These are phyloP conservation scores for Hericium alpestre DNA, from an alignment of 768 basidiomycete species.

Conservation along the genomic window DNA sequence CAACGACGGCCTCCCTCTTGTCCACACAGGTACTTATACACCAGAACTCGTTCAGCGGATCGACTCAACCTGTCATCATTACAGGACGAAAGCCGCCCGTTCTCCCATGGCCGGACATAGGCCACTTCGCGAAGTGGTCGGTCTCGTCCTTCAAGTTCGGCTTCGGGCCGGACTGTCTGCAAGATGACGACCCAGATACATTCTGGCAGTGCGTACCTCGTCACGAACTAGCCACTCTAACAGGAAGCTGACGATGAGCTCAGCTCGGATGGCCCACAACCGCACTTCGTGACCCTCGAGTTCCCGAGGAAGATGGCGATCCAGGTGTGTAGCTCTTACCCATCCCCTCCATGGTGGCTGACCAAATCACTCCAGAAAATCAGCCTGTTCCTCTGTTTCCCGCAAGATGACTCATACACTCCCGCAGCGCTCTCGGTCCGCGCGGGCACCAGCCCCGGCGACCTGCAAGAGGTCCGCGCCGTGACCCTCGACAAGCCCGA, in stretches of 20 bases:
- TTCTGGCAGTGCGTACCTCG: slow-evolving; percentile 85
- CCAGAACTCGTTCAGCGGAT: no score
- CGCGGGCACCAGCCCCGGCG: slow-evolving; percentile 84
- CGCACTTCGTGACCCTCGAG: slow-evolving; percentile 89
- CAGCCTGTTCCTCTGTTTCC: slow-evolving; percentile 70
- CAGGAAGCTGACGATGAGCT: neutral
- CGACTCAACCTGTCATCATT: neutral
- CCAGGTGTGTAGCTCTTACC: slow-evolving; percentile 41
- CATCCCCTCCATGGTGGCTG: neutral
- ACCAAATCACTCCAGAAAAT: slow-evolving; percentile 53
- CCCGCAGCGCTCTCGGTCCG: slow-evolving; percentile 84
- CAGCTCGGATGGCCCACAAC: slow-evolving; percentile 92
- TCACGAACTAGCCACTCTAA: neutral
- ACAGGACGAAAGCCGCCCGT: slow-evolving; percentile 34
- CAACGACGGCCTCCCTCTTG: slow-evolving; percentile 27
- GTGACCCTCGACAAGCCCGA: slow-evolving; percentile 84
- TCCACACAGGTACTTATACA: slow-evolving; percentile 25
- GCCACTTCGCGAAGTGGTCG: slow-evolving; percentile 84
- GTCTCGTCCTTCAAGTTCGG: slow-evolving; percentile 96
- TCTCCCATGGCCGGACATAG: slow-evolving; percentile 75
- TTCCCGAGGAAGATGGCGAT: slow-evolving; percentile 86
- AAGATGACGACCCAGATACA: slow-evolving; percentile 80
- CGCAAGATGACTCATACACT: slow-evolving; percentile 92
- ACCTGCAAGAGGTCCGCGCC: slow-evolving; percentile 84
- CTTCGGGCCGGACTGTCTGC: slow-evolving; percentile 86